A percentile compares a stretch with the other conserved stretches of the same genome.
phyloP scores from a whole-genome alignment of 345 rosid species.

The Iberis pinnata region DNA sequence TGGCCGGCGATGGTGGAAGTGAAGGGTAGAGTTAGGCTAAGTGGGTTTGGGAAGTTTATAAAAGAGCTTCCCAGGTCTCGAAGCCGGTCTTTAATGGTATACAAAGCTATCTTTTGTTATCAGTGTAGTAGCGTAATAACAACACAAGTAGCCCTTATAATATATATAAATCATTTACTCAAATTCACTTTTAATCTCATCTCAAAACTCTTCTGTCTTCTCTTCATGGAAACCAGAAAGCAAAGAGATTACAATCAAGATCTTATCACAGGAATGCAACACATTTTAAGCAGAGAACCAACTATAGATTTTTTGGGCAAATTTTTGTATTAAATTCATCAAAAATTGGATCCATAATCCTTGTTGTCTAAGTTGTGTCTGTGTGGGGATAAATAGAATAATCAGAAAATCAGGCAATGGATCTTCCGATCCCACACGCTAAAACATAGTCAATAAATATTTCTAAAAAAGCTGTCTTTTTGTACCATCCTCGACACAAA shows the following conservation, averaged over 20 bases:
- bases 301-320: constrained; percentile 3
- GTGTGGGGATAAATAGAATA: too few relatives aligned
- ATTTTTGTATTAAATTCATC: constrained; percentile 12
- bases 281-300: constrained; percentile 1
- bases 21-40: constrained; percentile 87
- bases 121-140: constrained; percentile 27
- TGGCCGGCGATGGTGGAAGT: constrained; percentile 73
- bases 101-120: constrained; percentile 40
- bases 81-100: constrained; percentile 93
- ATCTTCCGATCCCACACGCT: neutral
- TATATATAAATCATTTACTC: neutral
- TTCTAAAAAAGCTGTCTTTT: too few relatives aligned
- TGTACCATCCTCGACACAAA: too few relatives aligned
- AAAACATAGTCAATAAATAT: too few relatives aligned
- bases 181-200: neutral
- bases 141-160: neutral
- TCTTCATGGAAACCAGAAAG: neutral
- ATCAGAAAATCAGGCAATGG: constrained; percentile 10
- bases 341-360: neutral
- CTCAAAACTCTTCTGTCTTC: neutral
- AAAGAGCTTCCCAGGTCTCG: constrained; percentile 90
- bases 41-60: constrained; percentile 91
- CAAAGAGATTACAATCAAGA: neutral
- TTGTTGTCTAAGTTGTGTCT: neutral
- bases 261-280: neutral